Base-by-base conservation (phyloP, 23 red algal species). In the Chondrus crispus region DNA sequence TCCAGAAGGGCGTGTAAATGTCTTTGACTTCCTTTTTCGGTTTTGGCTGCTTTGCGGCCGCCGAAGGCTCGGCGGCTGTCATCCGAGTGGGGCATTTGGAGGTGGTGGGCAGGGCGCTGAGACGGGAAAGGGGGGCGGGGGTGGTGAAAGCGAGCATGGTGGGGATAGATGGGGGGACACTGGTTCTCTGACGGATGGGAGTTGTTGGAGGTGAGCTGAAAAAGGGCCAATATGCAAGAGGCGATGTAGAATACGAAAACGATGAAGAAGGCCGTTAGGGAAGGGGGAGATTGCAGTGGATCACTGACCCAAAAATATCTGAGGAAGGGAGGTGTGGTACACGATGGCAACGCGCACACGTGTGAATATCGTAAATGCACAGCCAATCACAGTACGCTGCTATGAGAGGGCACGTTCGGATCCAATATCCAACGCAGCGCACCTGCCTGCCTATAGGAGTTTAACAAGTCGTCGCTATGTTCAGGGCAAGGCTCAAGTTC, bases 1-100 rank as follows among this genome's bases (percentile, higher is more conserved):
- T 81, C 88, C 92, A 94, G 62, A 98, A 98, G 43, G 91, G 87
- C 8, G 87, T 84, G 79, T 98, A 98, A 19, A 98, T 82, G 80
- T 98, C 91, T 73, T 94, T 88, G 45, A 85, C 57, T 39, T 52
- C 37, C 2, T 70, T 24, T 9, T 71, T n/a, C 10, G 82, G 51
- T 29, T 78, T 75, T 4, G 82, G 60, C 62, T 29, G 58, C 14
- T 16, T 57, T 72, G 66, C 51, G 4, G 82, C 40, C 22, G 36
- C 29, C 26, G 70, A 53, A 52, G 72, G 46, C 22, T 68, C 74
- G 46, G 26, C 38, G 12, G 70, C 68, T 48, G 87, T 62, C 87
- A 90, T 90, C 24, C 82, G 60, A 51, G 38, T 44, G 37, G 63
- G 60, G 60, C 60, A 66, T 22, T 9, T 66, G 60, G 60, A 9